Evolutionary conservation across 208 protist genomes (phyloP), one percentile per base, ranked within the genome.

Genomic region (Leptomonas pyrrhocoris): DNA sequence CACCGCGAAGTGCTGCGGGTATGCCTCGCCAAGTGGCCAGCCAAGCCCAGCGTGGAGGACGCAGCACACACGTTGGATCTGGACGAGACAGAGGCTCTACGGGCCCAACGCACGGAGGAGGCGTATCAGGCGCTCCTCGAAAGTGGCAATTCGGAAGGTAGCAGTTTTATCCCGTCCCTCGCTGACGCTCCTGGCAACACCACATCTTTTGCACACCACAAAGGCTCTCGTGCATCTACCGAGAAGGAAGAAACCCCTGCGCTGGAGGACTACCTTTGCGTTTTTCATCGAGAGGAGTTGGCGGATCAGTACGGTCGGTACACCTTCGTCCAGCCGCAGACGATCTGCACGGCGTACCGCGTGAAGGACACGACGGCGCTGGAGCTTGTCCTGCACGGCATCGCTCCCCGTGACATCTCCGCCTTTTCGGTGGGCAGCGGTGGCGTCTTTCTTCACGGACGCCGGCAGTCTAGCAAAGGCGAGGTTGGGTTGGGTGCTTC

Each of bases 251-350:
- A 18, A 0, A 30, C 2, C n/a, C 34, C 45, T 5, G 8, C 31
- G 43, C 21, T 73, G 46, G 63, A 83, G 25, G 80, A 92, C 58
- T 92, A 90, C 64, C 77, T 94, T 8, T 92, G 86, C 58, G 86
- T 94, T 2, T 94, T 94, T 50, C 80, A 94, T 68, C 72, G 74
- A 0, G 89, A 94, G 55, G 89, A 92, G 30, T 69, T 90, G 43
- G 79, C 81, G 28, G 84, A 90, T 51, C 56, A 76, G 28, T 73
- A 73, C 19, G 86, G 84, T 46, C 77, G 85, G 27, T 92, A 85
- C 73, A 79, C 79, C 21, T 75, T 80, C 28, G 70, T 75, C 31
- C 76, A 88, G 34, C 79, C 86, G 0, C 78, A 74, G 11, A 88
- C 80, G 12, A 74, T 90, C 21, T 90, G 86, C 58, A 85, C 84